Evolutionary conservation across 805 yeast species (phyloP).

Genomic region (Saccharomyces eubayanus): DNA sequence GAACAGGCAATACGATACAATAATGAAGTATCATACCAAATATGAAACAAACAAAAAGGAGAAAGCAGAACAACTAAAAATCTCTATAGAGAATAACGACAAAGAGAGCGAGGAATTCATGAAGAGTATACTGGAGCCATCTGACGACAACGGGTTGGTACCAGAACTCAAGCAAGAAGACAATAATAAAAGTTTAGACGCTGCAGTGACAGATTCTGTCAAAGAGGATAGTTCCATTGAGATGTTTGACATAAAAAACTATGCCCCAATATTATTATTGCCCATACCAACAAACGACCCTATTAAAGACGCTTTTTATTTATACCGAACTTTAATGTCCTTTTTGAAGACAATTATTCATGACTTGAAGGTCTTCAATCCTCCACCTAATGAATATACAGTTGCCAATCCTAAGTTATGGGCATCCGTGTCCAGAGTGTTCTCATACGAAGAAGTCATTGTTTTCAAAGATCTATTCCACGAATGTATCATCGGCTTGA

Average conservation of each 20-base stretch:
- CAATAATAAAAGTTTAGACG: slow-evolving; percentile 14
- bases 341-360: slow-evolving; percentile 84
- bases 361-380: slow-evolving; percentile 83
- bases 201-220: slow-evolving; percentile 6
- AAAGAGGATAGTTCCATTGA: slow-evolving; percentile 23
- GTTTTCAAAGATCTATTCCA: slow-evolving; percentile 70
- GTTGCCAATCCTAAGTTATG: slow-evolving; percentile 51
- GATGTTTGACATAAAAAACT: slow-evolving; percentile 39
- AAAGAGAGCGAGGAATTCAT: slow-evolving; percentile 34
- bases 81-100: slow-evolving; percentile 28
- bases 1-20: slow-evolving; percentile 61
- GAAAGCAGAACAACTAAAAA: slow-evolving; percentile 36
- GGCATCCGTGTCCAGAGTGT: slow-evolving; percentile 81
- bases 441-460: slow-evolving; percentile 72
- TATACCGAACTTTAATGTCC: slow-evolving; percentile 81
- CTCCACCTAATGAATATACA: slow-evolving; percentile 55
- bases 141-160: slow-evolving; percentile 13
- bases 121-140: slow-evolving; percentile 15
- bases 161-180: slow-evolving; percentile 26
- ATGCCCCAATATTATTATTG: slow-evolving; percentile 52
- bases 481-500: slow-evolving; percentile 75
- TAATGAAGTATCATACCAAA: slow-evolving; percentile 51
- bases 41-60: slow-evolving; percentile 39
- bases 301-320: slow-evolving; percentile 76
- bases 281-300: slow-evolving; percentile 49